Percentiles rank a stretch among this genome's conserved stretches.
These are phyloP conservation scores for Boletus edulis DNA, from an alignment of 768 basidiomycete genomes.

Conservation along the genomic window DNA sequence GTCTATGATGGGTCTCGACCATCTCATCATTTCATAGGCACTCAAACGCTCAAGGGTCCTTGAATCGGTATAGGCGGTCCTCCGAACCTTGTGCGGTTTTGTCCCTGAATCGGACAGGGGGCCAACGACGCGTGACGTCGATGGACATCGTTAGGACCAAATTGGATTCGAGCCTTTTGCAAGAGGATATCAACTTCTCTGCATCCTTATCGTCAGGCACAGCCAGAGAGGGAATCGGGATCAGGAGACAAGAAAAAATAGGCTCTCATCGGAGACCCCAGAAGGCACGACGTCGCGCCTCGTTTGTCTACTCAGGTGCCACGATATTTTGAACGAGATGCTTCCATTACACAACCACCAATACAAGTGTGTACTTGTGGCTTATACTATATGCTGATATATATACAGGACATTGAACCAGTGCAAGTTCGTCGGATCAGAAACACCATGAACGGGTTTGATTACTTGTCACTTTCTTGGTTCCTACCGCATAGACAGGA, in stretches of 20 bases:
- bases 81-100: not conserved
- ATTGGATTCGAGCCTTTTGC: not conserved
- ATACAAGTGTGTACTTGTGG: too few relatives aligned
- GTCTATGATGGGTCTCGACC: not conserved
- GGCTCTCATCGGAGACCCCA: not conserved
- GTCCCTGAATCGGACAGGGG: not conserved
- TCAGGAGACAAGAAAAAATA: not conserved
- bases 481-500: not conserved
- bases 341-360: too few relatives aligned
- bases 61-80: not conserved
- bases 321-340: not conserved
- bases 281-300: not conserved
- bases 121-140: not conserved
- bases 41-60: not conserved
- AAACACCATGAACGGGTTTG: not conserved
- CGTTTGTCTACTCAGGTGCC: not conserved
- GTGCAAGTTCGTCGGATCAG: not conserved
- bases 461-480: not conserved
- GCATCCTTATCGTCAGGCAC: not conserved
- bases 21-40: not conserved
- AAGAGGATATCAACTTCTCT: not conserved
- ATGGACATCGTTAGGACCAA: not conserved
- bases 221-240: not conserved
- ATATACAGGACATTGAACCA: too few relatives aligned
- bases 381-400: too few relatives aligned